phyloP scores from a whole-genome alignment of 371 early-diverging fungal species.

The Apophysomyces elegans region DNA sequence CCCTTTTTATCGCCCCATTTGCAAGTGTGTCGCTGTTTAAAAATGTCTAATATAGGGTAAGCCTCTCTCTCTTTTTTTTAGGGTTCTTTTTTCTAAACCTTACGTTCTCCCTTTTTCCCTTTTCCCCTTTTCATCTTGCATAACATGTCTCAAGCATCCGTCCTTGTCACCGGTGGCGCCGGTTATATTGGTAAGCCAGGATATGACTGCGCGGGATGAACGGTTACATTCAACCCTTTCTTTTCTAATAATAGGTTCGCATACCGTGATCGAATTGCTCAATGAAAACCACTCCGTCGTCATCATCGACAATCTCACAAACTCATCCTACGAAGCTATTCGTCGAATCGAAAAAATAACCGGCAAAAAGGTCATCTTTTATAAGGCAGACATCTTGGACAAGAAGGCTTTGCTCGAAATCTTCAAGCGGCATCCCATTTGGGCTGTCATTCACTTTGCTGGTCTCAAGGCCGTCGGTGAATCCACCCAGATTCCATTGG shows the following conservation, averaged over 20 bases:
- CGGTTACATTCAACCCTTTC: no score
- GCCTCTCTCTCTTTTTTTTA: no score
- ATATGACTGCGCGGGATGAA: not conserved
- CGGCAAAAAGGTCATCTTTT: slow-evolving; percentile 64
- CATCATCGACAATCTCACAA: slow-evolving; percentile 83
- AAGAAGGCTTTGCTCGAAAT: slow-evolving; percentile 63
- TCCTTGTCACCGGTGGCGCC: slow-evolving; percentile 59
- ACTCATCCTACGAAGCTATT: slow-evolving; percentile 75
- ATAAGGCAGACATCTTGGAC: slow-evolving; percentile 75
- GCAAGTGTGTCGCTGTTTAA: not conserved
- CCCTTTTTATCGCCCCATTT: no score
- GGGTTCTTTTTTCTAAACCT: no score
- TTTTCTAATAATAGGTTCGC: slow-evolving; percentile 65
- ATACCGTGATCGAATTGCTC: slow-evolving; percentile 87
- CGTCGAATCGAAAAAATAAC: slow-evolving; percentile 70
- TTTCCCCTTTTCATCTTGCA: not conserved
- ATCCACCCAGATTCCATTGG: slow-evolving; percentile 64
- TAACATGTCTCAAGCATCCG: slow-evolving; percentile 15
- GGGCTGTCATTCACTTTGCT: slow-evolving; percentile 83
- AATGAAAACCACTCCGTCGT: slow-evolving; percentile 71
- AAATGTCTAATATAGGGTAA: not conserved
- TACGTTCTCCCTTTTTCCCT: not conserved
- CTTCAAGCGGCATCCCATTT: slow-evolving; percentile 64
- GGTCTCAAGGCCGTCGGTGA: slow-evolving; percentile 85
- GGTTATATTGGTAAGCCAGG: slow-evolving; percentile 57